Evolutionary conservation across 208 protist species (phyloP), one percentile per base, ranked within the genome.

Genomic region (Acanthamoeba triangularis): DNA sequence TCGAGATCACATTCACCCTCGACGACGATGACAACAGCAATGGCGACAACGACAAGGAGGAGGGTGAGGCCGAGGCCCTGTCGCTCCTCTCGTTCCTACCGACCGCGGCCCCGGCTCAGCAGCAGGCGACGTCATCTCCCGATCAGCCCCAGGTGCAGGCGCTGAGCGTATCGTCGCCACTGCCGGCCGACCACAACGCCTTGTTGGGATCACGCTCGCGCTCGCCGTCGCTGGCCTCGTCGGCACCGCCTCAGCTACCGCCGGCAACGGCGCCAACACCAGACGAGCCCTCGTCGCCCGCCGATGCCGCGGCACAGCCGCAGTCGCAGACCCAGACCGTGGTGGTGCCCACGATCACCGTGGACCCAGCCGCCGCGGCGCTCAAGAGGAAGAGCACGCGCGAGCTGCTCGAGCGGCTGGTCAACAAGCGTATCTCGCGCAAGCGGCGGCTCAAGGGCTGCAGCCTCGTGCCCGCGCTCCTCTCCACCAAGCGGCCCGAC

Each of bases 1-100:
- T 94, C 44, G 90, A 94, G 72, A 59, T 94, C 30, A 35, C 54
- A 7, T 94, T 94, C 90, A 94, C 41, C 20, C 35, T 94, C 44
- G 90, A 63, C 4, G 74, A 78, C 41, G 41, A 82, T 28, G 90
- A 63, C 25, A 41, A 78, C 41, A 25, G 23, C 10, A 28, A 25
- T 30, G 30, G 6, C 20, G 25, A 85, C n/a, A 25, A 18, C 28
- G 78, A 7, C 37, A 28, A 49, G 14, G 6, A 35, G 10, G 44
- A 52, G 8, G 47, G 52, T 20, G 82, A 90, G 54, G 54, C 25
- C 30, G 41, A 25, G 10, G 25, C 5, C 6, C 49, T 67, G 59
- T 72, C 84, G 33, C 72, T 72, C 20, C 28, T 69, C n/a, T 91
- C 49, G 23, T 72, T 72, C 41, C 49, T 72, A 6, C 84, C 49